Base-by-base conservation (phyloP, 2,329 filamentous ascomycete species). In the Scortechinia acanthostroma region DNA sequence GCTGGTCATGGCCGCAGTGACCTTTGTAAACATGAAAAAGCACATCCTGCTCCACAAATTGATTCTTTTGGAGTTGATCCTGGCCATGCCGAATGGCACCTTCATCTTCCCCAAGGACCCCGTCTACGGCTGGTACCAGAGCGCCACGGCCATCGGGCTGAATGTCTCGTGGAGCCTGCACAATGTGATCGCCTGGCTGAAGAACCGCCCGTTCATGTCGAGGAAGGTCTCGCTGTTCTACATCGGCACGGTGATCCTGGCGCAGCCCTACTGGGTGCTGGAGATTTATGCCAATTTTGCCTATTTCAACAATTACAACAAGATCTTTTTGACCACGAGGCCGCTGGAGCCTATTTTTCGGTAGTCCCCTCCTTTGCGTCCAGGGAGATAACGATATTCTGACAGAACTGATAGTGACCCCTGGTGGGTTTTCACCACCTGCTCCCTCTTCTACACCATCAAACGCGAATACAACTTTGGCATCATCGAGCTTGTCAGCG, bases 141-240 rank as follows among this genome's bases (percentile, higher is more conserved):
- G 76, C 2, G 64, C 69, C 20, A 78, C 75, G 2, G 79, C 76
- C 4, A 73, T 83, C 4, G 69, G 76, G 16, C 69, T 85, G 20
- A 80, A 81, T 50, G 62, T 71, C n/a, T 81, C 76, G 3, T 83
- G 78, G 76, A 71, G 67, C 13, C 59, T 85, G 5, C 80, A 85
- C 58, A 85, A 84, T 50, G 68, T 84, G 48, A 77, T 85, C 48
- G 71, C 80, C 1, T 85, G 80, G 80, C 73, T 85, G 59, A 84
- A 84, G 59, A 79, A 76, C 49, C 73, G 70, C 45, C 80, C 80
- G 0, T 82, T 83, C 52, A 62, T 83, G 4, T 65, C 66, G 2
- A 65, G 60, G 22, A 60, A 64, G 4, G 68, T 70, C 22, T 78
- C 71, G 42, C 54, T 64, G 6, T 57, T 81, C 46, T 84, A 82